These are phyloP conservation scores for Senecio squalidus DNA, from an alignment of 140 eudicot species.

Conservation along the genomic window DNA sequence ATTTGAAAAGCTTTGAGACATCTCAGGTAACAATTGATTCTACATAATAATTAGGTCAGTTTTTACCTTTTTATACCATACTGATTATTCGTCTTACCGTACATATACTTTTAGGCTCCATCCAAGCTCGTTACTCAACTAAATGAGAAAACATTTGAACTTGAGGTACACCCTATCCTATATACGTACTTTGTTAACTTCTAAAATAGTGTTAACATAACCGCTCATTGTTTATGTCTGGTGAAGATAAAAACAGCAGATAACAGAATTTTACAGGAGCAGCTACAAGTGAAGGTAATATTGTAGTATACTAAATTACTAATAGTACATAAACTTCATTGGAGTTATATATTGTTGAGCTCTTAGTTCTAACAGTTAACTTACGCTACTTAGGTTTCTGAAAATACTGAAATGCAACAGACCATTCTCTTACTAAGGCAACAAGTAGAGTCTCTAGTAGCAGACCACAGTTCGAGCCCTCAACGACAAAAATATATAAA, in stretches of 20 bases:
- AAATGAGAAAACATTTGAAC: slow-evolving; percentile 73
- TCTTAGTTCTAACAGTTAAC: slow-evolving; percentile 8
- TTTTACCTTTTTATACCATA: slow-evolving; percentile 9
- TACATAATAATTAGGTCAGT: slow-evolving; percentile 4
- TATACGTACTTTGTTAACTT: background rate
- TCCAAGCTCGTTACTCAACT: slow-evolving; percentile 65
- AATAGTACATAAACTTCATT: background rate
- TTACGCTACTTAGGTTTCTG: slow-evolving; percentile 43
- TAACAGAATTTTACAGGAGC: slow-evolving; percentile 85
- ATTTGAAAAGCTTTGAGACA: slow-evolving; percentile 40
- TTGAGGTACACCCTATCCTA: slow-evolving; percentile 51
- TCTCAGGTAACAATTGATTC: slow-evolving; percentile 52
- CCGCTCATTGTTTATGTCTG: background rate
- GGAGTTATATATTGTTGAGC: slow-evolving; percentile 4
- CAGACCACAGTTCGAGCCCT: slow-evolving; percentile 28
- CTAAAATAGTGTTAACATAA: slow-evolving; percentile 18
- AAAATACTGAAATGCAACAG: slow-evolving; percentile 76
- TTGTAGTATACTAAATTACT: background rate
- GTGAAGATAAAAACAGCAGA: slow-evolving; percentile 83
- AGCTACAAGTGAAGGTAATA: slow-evolving; percentile 67
- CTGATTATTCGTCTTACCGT: slow-evolving; percentile 2
- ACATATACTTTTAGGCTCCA: slow-evolving; percentile 38
- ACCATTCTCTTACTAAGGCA: slow-evolving; percentile 58
- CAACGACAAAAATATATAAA: slow-evolving; percentile 17
- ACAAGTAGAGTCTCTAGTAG: slow-evolving; percentile 55